Evolutionary conservation across 2,329 filamentous ascomycete genomes (phyloP).

Genomic region (Talaromyces sp.): DNA sequence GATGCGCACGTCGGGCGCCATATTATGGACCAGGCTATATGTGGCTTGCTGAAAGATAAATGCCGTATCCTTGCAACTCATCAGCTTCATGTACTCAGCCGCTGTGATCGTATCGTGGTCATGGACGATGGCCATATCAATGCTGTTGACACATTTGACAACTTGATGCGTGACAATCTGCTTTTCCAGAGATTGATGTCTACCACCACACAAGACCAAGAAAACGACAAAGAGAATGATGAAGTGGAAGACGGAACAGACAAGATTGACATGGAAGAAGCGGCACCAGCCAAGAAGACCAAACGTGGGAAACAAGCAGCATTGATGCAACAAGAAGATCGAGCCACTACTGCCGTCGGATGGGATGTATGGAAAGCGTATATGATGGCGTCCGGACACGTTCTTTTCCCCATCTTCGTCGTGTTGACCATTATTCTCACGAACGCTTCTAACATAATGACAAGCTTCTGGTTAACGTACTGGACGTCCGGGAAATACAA

Average conservation of each 20-base stretch:
- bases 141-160: conserved; percentile 82
- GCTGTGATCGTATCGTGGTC: conserved; percentile 88
- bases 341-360: conserved; percentile 68
- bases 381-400: conserved; percentile 63
- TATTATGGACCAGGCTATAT: conserved; percentile 91
- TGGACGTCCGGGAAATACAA: conserved; percentile 78
- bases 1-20: conserved; percentile 58
- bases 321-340: conserved; percentile 48
- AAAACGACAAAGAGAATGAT: conserved; percentile 39
- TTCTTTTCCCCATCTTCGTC: conserved; percentile 59
- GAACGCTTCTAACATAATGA: conserved; percentile 80
- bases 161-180: conserved; percentile 73
- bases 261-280: conserved; percentile 37
- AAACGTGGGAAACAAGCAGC: conserved; percentile 35
- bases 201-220: conserved; percentile 64
- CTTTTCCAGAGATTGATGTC: conserved; percentile 78
- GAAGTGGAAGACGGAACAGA: conserved; percentile 41
- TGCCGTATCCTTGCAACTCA: conserved; percentile 90
- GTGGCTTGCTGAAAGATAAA: conserved; percentile 81
- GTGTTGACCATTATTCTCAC: conserved; percentile 63
- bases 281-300: conserved; percentile 30
- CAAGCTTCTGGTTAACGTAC: conserved; percentile 86
- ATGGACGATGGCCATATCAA: conserved; percentile 82
- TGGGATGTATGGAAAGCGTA: conserved; percentile 78
- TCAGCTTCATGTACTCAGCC: conserved; percentile 84